A percentile compares a stretch with the other conserved stretches of the same genome.
These are phyloP conservation scores for Scutellaria galericulata DNA, from an alignment of 257 asterid genomes.

Conservation along the genomic window DNA sequence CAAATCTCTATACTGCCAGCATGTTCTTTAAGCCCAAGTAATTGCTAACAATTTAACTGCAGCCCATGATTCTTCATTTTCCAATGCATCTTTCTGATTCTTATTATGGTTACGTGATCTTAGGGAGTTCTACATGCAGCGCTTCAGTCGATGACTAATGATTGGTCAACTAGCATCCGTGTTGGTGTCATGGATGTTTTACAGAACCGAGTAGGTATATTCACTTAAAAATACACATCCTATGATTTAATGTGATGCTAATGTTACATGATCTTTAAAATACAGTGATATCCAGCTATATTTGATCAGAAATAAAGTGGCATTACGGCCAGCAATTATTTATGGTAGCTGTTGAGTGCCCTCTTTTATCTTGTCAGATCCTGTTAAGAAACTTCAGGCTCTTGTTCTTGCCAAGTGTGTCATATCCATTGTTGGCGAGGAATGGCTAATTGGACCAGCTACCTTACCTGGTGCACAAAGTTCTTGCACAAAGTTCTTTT, in stretches of 20 bases:
- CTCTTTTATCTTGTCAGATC: conserved; percentile 49
- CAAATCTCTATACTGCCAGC: conserved; percentile 26
- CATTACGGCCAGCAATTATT: conserved; percentile 9
- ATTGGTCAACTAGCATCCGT: conserved; percentile 68
- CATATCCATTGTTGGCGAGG: conserved; percentile 76
- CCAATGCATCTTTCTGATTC: conserved; percentile 29
- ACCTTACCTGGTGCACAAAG: conserved; percentile 46
- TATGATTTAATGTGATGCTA: conserved; percentile 26
- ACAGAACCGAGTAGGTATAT: conserved; percentile 87
- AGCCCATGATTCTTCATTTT: conserved; percentile 27
- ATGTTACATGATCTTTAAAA: conserved; percentile 3
- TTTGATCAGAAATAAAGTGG: neutral
- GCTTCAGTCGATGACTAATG: conserved; percentile 49
- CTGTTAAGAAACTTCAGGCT: conserved; percentile 75
- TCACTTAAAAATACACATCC: conserved; percentile 25
- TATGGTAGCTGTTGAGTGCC: conserved; percentile 11
- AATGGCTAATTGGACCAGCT: conserved; percentile 69
- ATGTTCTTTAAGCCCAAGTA: conserved; percentile 29
- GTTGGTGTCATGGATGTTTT: conserved; percentile 75
- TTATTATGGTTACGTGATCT: conserved; percentile 34
- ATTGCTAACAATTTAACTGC: conserved; percentile 24
- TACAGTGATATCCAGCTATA: conserved; percentile 18
- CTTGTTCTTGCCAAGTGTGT: conserved; percentile 73
- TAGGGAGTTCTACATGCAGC: conserved; percentile 61
- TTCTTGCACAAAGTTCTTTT: conserved; percentile 45